Evolutionary conservation across 768 basidiomycete genomes (phyloP).

Genomic region (Brasilioporus rufonigricans): DNA sequence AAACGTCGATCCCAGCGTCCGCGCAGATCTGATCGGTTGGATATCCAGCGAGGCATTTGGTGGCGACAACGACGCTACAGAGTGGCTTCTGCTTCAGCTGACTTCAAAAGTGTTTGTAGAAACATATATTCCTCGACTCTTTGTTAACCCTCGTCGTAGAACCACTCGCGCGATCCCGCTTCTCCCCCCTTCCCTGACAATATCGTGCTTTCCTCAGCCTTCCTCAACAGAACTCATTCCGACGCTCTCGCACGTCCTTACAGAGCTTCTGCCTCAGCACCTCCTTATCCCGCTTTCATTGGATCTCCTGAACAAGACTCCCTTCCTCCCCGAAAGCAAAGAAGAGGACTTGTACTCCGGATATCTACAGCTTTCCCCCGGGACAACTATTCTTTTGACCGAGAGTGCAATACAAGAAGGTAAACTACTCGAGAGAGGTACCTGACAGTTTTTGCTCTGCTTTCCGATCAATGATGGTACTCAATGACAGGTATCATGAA

Average conservation of each 20-base stretch:
- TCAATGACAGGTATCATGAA: slow-evolving; percentile 54
- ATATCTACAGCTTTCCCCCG: slow-evolving; percentile 66
- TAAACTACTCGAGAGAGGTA: slow-evolving; percentile 50
- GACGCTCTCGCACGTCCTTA: slow-evolving; percentile 52
- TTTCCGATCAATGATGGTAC: background rate
- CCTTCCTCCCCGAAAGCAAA: slow-evolving; percentile 63
- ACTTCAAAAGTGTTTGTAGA: slow-evolving; percentile 62
- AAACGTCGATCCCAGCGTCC: slow-evolving; percentile 26
- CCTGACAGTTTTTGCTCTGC: background rate
- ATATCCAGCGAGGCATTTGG: slow-evolving; percentile 67
- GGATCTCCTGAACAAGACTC: slow-evolving; percentile 52
- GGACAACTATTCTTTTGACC: slow-evolving; percentile 58
- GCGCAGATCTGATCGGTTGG: slow-evolving; percentile 65
- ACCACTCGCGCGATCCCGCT: slow-evolving; percentile 66
- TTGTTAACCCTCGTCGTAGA: slow-evolving; percentile 35
- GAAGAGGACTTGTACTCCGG: slow-evolving; percentile 76
- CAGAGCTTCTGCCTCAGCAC: slow-evolving; percentile 56
- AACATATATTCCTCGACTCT: background rate
- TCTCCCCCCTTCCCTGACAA: slow-evolving; percentile 61
- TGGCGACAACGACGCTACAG: slow-evolving; percentile 66
- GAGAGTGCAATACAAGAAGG: slow-evolving; percentile 73
- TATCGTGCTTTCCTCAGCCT: slow-evolving; percentile 60
- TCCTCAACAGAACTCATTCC: slow-evolving; percentile 34
- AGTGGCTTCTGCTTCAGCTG: slow-evolving; percentile 66
- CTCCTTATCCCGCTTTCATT: slow-evolving; percentile 60